Percentiles rank a stretch among this genome's conserved stretches.
These are phyloP conservation scores for Diutina scorzettiae DNA, from an alignment of 1,139 yeast species.

Conservation along the genomic window DNA sequence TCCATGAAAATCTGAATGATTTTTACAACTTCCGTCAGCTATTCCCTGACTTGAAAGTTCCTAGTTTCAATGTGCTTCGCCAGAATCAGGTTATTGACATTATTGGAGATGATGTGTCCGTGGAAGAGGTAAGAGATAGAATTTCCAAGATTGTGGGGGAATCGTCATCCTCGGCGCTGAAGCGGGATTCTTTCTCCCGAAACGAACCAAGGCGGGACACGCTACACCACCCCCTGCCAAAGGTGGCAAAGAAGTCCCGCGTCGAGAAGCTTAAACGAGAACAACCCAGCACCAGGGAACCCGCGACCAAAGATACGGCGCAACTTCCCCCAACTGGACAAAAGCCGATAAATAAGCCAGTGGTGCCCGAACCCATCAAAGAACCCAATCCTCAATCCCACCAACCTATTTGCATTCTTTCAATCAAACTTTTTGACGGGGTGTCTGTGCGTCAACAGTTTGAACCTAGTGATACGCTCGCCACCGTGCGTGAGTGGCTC, in stretches of 20 bases:
- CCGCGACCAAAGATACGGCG: too few species aligned
- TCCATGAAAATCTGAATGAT: background rate
- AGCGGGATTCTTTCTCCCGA: too few species aligned
- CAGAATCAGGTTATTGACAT: background rate
- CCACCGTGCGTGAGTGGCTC: slow-evolving; percentile 4
- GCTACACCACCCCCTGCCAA: too few species aligned
- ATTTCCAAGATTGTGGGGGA: too few species aligned
- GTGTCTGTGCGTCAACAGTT: background rate
- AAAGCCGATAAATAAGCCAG: background rate
- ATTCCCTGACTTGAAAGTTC: background rate
- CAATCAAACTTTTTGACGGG: slow-evolving; percentile 2
- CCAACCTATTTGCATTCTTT: slow-evolving; percentile 1
- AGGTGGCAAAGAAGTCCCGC: too few species aligned
- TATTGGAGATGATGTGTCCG: background rate
- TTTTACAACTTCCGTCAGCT: background rate
- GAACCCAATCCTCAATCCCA: background rate
- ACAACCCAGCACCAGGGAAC: too few species aligned
- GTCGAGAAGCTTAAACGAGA: too few species aligned
- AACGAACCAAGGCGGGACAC: too few species aligned
- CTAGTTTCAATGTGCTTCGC: background rate
- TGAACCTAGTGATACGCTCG: background rate
- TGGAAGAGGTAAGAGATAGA: background rate
- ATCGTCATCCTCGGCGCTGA: too few species aligned
- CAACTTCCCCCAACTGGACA: background rate
- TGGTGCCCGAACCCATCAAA: too few species aligned